Percentiles rank a stretch among this genome's conserved stretches.
phyloP scores from a whole-genome alignment of 2,329 filamentous ascomycete species.

The Diplodia seriata region DNA sequence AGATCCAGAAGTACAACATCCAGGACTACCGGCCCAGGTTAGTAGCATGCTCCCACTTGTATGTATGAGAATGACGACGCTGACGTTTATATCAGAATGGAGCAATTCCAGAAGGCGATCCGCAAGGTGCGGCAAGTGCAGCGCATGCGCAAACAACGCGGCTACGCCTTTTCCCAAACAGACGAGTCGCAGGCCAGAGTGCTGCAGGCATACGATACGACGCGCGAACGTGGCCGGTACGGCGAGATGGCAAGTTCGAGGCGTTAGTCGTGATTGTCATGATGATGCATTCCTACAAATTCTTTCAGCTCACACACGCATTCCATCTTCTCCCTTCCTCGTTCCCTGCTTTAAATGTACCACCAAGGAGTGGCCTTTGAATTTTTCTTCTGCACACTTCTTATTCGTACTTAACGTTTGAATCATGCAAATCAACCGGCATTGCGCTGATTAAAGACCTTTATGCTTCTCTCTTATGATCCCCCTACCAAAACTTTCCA shows the following conservation, averaged over 20 bases:
- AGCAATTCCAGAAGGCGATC: slow-evolving; percentile 99
- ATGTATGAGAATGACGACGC: neutral
- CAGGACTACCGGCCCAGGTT: slow-evolving; percentile 97
- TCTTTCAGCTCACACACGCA: neutral
- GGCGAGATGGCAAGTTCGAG: slow-evolving; percentile 86
- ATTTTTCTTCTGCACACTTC: slow-evolving; percentile 2
- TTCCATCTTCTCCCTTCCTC: neutral
- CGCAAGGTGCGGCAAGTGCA: slow-evolving; percentile 98
- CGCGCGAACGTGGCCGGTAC: slow-evolving; percentile 85
- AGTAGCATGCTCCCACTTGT: slow-evolving; percentile 41
- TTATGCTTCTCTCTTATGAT: neutral
- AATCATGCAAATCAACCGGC: neutral
- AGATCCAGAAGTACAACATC: slow-evolving; percentile 99
- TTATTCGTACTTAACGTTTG: neutral
- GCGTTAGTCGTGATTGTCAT: slow-evolving; percentile 14
- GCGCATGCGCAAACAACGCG: slow-evolving; percentile 98
- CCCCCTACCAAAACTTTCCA: neutral
- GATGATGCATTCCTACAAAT: neutral
- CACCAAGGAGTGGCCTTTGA: neutral
- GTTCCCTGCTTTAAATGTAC: neutral
- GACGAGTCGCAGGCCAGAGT: slow-evolving; percentile 96
- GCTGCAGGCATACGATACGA: slow-evolving; percentile 97
- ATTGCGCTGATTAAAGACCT: slow-evolving; percentile 9
- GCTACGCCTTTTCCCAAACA: slow-evolving; percentile 96
- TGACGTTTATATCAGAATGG: slow-evolving; percentile 70